Conservation (phyloP, 345 rosid genomes). For the Rhodomyrtus tomentosa region DNA sequence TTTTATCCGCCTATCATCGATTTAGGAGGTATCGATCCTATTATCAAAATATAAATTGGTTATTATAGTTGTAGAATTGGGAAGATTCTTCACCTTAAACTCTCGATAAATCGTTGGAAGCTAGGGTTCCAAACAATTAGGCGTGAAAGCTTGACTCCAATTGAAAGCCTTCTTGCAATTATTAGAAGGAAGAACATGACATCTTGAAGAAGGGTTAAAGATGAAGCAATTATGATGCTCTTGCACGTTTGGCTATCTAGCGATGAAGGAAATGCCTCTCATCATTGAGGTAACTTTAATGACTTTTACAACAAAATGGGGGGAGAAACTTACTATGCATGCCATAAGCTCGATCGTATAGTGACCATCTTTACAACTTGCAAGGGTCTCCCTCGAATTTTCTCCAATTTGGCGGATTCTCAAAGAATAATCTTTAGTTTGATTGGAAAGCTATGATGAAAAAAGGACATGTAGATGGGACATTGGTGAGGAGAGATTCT, state of each 20-base stretch:
- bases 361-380: background rate
- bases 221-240: background rate
- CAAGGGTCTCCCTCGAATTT: background rate
- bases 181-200: background rate
- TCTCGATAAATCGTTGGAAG: background rate
- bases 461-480: background rate
- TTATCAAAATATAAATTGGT: background rate
- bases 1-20: background rate
- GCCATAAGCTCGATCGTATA: background rate
- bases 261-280: background rate
- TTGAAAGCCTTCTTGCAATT: background rate
- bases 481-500: background rate
- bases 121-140: background rate
- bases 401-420: background rate
- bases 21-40: background rate
- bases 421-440: background rate
- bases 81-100: background rate
- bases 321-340: background rate
- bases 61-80: background rate
- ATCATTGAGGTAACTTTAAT: background rate
- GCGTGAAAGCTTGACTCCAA: background rate
- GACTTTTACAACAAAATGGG: background rate
- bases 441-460: background rate
- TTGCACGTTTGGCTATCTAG: background rate
- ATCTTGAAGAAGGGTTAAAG: background rate